Evolutionary conservation across 768 basidiomycete species (phyloP).

Genomic region (Termitomyces titanicus): DNA sequence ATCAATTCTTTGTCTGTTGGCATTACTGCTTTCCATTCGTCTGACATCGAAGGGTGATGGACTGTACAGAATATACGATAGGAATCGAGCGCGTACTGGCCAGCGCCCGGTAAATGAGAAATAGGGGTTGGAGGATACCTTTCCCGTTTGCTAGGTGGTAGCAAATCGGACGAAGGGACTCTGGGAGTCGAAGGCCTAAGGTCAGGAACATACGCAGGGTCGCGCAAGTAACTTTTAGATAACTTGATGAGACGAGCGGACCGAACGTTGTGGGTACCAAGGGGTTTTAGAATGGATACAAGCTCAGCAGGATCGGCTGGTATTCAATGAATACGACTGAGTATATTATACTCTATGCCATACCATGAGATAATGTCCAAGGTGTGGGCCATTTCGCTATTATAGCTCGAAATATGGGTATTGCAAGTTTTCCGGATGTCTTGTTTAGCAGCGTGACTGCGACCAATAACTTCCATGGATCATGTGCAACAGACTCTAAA

Average conservation of each 20-base stretch:
- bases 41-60: constrained; percentile 26
- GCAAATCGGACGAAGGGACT: constrained; percentile 2
- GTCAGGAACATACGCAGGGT: constrained; percentile 33
- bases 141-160: constrained; percentile 13
- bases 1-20: constrained; percentile 70
- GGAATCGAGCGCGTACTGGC: constrained; percentile 71
- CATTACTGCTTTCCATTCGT: constrained; percentile 61
- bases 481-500: constrained; percentile 47
- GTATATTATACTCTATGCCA: background rate
- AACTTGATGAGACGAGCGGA: constrained; percentile 52
- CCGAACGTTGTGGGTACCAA: constrained; percentile 60
- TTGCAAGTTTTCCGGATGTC: constrained; percentile 57
- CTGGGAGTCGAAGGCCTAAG: constrained; percentile 27
- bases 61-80: constrained; percentile 65
- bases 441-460: constrained; percentile 69
- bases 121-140: constrained; percentile 46
- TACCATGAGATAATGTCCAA: constrained; percentile 51
- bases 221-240: constrained; percentile 47
- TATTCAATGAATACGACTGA: background rate
- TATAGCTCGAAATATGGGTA: constrained; percentile 63
- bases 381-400: constrained; percentile 58
- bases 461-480: constrained; percentile 70
- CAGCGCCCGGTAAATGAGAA: constrained; percentile 61
- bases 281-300: constrained; percentile 39
- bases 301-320: constrained; percentile 45